Conservation (phyloP, 495 filamentous ascomycete species). For the Penicillium nucicola region DNA sequence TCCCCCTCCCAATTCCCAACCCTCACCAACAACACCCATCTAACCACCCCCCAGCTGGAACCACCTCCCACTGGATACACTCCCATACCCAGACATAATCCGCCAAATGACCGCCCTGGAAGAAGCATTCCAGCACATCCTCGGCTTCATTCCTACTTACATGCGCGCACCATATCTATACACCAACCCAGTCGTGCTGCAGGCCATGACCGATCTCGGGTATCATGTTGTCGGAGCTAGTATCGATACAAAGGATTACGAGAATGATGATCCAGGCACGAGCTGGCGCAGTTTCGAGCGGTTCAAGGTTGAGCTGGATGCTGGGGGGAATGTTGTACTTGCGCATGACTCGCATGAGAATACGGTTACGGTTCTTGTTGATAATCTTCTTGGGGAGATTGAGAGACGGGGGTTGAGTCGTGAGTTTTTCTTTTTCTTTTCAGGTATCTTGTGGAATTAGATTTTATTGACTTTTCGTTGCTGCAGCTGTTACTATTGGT, state of each 20-base stretch:
- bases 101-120: slow-evolving; percentile 70
- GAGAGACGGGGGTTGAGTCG: slow-evolving; percentile 27
- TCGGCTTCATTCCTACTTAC: slow-evolving; percentile 73
- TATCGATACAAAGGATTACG: slow-evolving; percentile 46
- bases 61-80: slow-evolving; percentile 58
- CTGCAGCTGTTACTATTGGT: slow-evolving; percentile 66
- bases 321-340: slow-evolving; percentile 37
- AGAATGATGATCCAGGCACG: slow-evolving; percentile 26
- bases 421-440: slow-evolving; percentile 18
- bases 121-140: slow-evolving; percentile 61
- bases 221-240: slow-evolving; percentile 44
- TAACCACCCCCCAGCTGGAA: slow-evolving; percentile 37
- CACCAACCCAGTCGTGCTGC: slow-evolving; percentile 24
- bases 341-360: slow-evolving; percentile 44
- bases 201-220: slow-evolving; percentile 29
- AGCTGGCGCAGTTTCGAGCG: slow-evolving; percentile 28
- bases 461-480: slow-evolving; percentile 16
- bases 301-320: slow-evolving; percentile 24
- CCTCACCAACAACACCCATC: no score
- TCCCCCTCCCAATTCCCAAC: no score
- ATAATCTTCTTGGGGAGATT: slow-evolving; percentile 34
- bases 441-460: no score
- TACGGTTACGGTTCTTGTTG: slow-evolving; percentile 34
- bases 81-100: slow-evolving; percentile 48
- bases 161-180: slow-evolving; percentile 51